Percentiles rank a stretch among this genome's conserved stretches.
phyloP scores from a whole-genome alignment of 768 basidiomycete species.

The Lactifluus hygrophoroides region DNA sequence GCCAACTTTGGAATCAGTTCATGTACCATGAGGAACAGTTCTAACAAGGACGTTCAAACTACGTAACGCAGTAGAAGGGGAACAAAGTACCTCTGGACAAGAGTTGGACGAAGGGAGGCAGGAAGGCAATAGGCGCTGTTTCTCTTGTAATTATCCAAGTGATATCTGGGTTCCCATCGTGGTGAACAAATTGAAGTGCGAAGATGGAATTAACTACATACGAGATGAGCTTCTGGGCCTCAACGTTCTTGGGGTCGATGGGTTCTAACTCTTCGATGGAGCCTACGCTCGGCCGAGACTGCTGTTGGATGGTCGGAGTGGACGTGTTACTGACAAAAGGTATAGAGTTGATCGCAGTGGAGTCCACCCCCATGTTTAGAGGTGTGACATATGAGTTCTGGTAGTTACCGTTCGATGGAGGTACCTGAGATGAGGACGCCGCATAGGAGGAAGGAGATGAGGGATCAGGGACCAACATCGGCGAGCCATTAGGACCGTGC shows the following conservation, averaged over 20 bases:
- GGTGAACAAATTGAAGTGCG: background rate
- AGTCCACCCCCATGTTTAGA: constrained; percentile 50
- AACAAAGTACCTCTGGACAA: constrained; percentile 64
- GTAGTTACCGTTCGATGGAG: constrained; percentile 20
- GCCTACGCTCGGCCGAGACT: constrained; percentile 25
- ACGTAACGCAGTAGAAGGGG: background rate
- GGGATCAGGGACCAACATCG: constrained; percentile 44
- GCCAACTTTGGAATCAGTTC: background rate
- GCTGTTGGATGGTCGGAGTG: constrained; percentile 27
- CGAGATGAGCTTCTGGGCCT: constrained; percentile 80
- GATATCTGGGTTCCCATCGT: constrained; percentile 48
- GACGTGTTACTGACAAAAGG: constrained; percentile 31
- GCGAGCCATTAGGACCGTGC: constrained; percentile 36
- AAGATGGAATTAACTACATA: constrained; percentile 28
- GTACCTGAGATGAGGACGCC: constrained; percentile 17
- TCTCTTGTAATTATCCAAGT: constrained; percentile 81
- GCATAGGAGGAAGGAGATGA: constrained; percentile 30
- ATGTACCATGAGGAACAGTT: constrained; percentile 75
- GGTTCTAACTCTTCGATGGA: constrained; percentile 40
- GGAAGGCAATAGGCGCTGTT: constrained; percentile 86
- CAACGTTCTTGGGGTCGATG: constrained; percentile 63
- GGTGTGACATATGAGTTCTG: constrained; percentile 45
- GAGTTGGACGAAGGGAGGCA: constrained; percentile 75
- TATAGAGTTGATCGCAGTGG: constrained; percentile 39
- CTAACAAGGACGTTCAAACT: constrained; percentile 25